Evolutionary conservation across 805 yeast genomes (phyloP).

Genomic region (Lachancea sp.): DNA sequence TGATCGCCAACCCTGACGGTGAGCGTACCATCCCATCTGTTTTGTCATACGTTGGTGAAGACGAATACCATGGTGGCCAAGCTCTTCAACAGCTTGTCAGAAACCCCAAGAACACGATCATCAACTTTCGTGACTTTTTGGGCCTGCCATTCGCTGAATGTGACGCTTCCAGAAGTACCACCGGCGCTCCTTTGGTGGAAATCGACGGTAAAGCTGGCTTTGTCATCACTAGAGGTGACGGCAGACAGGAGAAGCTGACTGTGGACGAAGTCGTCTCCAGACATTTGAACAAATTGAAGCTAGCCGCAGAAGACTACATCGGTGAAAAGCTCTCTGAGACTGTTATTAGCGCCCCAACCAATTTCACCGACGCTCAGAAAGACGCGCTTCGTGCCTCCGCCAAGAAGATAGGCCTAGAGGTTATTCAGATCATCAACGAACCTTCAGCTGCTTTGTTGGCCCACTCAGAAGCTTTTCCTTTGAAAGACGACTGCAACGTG

Average conservation of each 20-base stretch:
- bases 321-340: constrained; percentile 77
- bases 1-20: constrained; percentile 98
- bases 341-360: constrained; percentile 86
- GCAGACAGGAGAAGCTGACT: constrained; percentile 46
- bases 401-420: constrained; percentile 64
- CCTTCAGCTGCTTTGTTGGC: constrained; percentile 89
- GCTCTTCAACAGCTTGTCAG: constrained; percentile 89
- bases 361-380: constrained; percentile 71
- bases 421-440: constrained; percentile 84
- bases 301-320: constrained; percentile 87
- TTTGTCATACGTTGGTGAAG: constrained; percentile 84
- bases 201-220: constrained; percentile 63
- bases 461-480: constrained; percentile 49
- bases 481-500: constrained; percentile 28
- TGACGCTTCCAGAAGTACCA: constrained; percentile 61
- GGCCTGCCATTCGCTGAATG: constrained; percentile 69
- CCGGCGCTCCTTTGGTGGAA: constrained; percentile 36
- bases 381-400: constrained; percentile 55
- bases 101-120: constrained; percentile 79
- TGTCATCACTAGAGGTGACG: constrained; percentile 45
- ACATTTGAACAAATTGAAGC: constrained; percentile 73
- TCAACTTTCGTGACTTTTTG: constrained; percentile 88
- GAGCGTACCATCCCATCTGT: constrained; percentile 95
- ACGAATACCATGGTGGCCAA: constrained; percentile 96
- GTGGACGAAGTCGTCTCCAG: constrained; percentile 77